Conservation (phyloP, 305 asterid genomes). For the Fraxinus greggii region DNA sequence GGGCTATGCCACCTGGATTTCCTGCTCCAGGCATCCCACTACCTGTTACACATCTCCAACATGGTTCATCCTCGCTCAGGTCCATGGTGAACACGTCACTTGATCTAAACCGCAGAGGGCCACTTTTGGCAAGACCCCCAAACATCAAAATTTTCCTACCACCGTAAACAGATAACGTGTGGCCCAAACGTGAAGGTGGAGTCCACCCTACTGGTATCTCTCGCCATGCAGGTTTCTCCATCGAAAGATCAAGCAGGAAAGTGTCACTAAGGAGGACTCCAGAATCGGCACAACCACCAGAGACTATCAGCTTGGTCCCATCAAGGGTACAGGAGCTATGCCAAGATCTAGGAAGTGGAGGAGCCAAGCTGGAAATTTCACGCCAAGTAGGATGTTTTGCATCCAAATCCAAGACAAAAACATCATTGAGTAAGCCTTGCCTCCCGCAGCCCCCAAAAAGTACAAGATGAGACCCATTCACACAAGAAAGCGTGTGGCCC, state of each 20-base stretch:
- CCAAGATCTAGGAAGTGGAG: slow-evolving; percentile 71
- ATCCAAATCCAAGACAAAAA: slow-evolving; percentile 76
- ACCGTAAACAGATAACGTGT: slow-evolving; percentile 13
- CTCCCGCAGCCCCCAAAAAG: slow-evolving; percentile 90
- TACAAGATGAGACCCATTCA: slow-evolving; percentile 76
- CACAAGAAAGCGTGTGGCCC: slow-evolving; percentile 95
- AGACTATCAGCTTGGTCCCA: slow-evolving; percentile 1
- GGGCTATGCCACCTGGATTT: slow-evolving; percentile 17
- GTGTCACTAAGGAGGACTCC: not conserved
- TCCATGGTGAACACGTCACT: slow-evolving; percentile 5
- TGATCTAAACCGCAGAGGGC: slow-evolving; percentile 13
- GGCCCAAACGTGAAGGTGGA: slow-evolving; percentile 18
- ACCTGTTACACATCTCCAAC: slow-evolving; percentile 17
- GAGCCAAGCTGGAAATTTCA: slow-evolving; percentile 85
- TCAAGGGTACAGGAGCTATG: not conserved
- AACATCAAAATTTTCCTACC: slow-evolving; percentile 20
- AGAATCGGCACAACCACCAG: slow-evolving; percentile 1
- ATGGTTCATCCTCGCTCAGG: slow-evolving; percentile 14
- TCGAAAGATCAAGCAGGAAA: slow-evolving; percentile 19
- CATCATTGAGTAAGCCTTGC: slow-evolving; percentile 86
- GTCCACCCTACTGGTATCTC: slow-evolving; percentile 19
- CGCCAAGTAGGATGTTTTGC: slow-evolving; percentile 89
- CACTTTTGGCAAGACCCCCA: slow-evolving; percentile 17
- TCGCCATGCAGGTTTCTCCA: slow-evolving; percentile 13
- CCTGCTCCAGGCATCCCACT: slow-evolving; percentile 20